phyloP scores from a whole-genome alignment of 2,329 filamentous ascomycete species.

The Stylonectria norvegica region DNA sequence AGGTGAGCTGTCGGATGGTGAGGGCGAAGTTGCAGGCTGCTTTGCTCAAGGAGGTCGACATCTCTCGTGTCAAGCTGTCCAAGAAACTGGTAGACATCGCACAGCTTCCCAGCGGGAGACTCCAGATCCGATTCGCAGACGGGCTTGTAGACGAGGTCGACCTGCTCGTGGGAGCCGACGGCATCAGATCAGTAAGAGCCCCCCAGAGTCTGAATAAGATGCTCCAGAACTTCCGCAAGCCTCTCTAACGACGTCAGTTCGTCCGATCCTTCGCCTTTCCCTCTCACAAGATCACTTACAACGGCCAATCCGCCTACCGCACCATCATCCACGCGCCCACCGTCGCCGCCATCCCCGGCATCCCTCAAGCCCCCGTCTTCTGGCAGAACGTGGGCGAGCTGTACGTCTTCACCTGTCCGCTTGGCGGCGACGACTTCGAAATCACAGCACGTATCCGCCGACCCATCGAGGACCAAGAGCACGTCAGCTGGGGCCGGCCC shows the following conservation, averaged over 20 bases:
- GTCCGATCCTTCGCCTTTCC: constrained; percentile 41
- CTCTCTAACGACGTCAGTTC: constrained; percentile 24
- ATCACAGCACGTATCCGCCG: constrained; percentile 25
- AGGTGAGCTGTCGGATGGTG: constrained; percentile 27
- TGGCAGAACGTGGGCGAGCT: constrained; percentile 30
- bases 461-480: constrained; percentile 19
- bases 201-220: not conserved
- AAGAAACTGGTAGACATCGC: constrained; percentile 42
- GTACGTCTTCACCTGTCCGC: constrained; percentile 34
- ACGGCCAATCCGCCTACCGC: constrained; percentile 32
- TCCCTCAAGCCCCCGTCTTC: constrained; percentile 29
- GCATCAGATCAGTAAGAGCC: constrained; percentile 44
- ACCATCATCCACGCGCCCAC: constrained; percentile 27
- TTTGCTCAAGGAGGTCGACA: constrained; percentile 43
- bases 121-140: constrained; percentile 45
- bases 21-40: constrained; percentile 45
- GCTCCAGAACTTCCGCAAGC: too few species aligned
- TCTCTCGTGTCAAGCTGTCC: constrained; percentile 40
- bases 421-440: constrained; percentile 33
- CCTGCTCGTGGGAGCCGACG: constrained; percentile 50
- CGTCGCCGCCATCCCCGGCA: constrained; percentile 27
- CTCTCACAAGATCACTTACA: constrained; percentile 44
- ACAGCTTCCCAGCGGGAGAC: constrained; percentile 29
- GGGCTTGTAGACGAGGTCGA: constrained; percentile 38
- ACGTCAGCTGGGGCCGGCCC: constrained; percentile 30